Percentiles rank a stretch among this genome's conserved stretches.
phyloP scores from a whole-genome alignment of 192 early-diverging fungal genomes.

The Podila clonocystis region DNA sequence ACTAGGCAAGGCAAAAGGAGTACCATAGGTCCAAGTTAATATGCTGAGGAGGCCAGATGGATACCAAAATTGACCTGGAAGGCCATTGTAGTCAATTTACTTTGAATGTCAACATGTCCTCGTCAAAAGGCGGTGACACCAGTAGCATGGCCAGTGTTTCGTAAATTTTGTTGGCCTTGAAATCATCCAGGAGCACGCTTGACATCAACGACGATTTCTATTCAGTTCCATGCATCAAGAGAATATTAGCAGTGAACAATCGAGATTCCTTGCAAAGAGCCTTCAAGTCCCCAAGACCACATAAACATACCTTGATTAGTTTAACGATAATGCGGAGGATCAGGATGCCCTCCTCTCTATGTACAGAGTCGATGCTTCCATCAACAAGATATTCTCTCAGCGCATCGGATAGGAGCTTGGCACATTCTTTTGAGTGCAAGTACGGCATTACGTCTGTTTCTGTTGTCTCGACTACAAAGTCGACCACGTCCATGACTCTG shows the following conservation, averaged over 20 bases:
- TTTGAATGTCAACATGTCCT: conserved; percentile 52
- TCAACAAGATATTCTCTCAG: conserved; percentile 45
- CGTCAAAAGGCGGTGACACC: conserved; percentile 54
- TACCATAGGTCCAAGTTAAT: too few relatives aligned
- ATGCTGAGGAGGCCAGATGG: too few relatives aligned
- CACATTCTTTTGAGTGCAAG: conserved; percentile 44
- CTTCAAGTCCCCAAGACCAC: neutral
- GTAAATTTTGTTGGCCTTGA: conserved; percentile 53
- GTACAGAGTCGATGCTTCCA: conserved; percentile 50
- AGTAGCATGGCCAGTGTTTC: conserved; percentile 56
- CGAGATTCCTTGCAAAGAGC: too few relatives aligned
- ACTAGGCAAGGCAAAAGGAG: conserved; percentile 16
- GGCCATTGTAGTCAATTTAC: conserved; percentile 13
- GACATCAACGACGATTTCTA: conserved; percentile 51
- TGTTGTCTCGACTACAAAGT: conserved; percentile 36
- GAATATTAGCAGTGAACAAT: too few relatives aligned
- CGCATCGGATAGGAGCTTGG: conserved; percentile 42
- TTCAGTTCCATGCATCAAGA: conserved; percentile 13
- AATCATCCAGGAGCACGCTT: conserved; percentile 56
- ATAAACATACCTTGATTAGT: conserved; percentile 47
- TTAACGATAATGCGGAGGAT: conserved; percentile 51
- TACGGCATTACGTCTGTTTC: conserved; percentile 44
- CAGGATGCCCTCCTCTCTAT: conserved; percentile 47
- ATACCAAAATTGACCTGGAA: neutral
- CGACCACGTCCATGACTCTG: conserved; percentile 35